Conservation (phyloP, 1,284 basidiomycete species). For the Melampsora larici-populina region DNA sequence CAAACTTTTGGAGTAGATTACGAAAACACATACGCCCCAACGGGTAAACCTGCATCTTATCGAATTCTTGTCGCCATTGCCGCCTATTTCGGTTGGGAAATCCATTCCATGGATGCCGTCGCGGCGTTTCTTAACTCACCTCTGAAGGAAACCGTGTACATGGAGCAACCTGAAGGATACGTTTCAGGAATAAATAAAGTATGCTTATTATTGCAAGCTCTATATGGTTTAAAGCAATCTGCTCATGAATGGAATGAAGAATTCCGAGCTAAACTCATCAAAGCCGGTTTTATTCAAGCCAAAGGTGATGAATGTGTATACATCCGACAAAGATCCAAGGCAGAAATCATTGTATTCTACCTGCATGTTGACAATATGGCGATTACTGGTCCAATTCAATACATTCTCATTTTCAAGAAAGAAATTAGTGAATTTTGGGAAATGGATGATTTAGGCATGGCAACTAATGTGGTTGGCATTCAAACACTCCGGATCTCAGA, state of each 20-base stretch:
- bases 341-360: background rate
- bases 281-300: background rate
- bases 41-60: background rate
- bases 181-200: too few relatives aligned
- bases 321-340: too few relatives aligned
- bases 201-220: too few relatives aligned
- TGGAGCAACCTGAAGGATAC: too few relatives aligned
- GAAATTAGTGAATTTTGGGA: background rate
- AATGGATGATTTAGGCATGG: background rate
- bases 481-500: background rate
- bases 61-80: background rate
- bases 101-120: background rate
- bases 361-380: constrained; percentile 4
- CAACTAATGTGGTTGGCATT: background rate
- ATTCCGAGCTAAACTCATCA: background rate
- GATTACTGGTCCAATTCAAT: background rate
- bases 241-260: background rate
- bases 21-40: background rate
- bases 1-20: constrained; percentile 8
- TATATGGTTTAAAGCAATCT: constrained; percentile 1
- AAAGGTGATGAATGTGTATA: too few relatives aligned
- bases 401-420: background rate
- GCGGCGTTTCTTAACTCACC: background rate
- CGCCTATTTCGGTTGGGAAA: too few relatives aligned
- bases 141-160: background rate